These are phyloP conservation scores for Trichocladium antarcticum DNA, from an alignment of 495 filamentous ascomycete genomes.

Conservation along the genomic window DNA sequence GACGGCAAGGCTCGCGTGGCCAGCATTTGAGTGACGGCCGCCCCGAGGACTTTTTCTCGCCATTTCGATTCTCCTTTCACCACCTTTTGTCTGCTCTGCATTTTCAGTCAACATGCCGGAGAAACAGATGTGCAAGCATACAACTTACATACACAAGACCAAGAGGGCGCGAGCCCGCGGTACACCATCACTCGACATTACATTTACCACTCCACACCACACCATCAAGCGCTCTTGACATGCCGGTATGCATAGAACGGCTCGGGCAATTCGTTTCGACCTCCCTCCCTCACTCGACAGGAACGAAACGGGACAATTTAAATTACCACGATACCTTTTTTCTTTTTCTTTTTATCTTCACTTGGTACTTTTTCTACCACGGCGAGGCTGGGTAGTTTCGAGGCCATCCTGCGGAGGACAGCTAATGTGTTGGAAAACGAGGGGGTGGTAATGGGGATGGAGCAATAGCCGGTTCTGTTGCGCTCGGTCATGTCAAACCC, in stretches of 20 bases:
- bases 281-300: slow-evolving; percentile 4
- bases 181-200: neutral
- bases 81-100: neutral
- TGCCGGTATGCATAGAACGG: neutral
- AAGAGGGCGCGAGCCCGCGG: slow-evolving; percentile 13
- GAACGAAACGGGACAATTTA: slow-evolving; percentile 5
- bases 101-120: neutral
- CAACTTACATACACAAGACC: slow-evolving; percentile 1
- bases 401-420: neutral
- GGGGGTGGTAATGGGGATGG: neutral
- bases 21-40: slow-evolving; percentile 28
- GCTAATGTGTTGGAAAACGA: neutral
- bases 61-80: neutral
- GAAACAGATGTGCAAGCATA: neutral
- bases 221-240: neutral
- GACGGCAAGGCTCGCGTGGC: slow-evolving; percentile 31
- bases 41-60: neutral
- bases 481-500: neutral
- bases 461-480: neutral
- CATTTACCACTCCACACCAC: neutral
- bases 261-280: neutral
- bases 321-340: neutral
- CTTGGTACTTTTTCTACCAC: neutral
- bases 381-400: neutral
- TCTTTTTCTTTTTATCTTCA: neutral